A percentile compares a stretch with the other conserved stretches of the same genome.
Conservation (phyloP, 306 rosid species). For the Lablab purpureus region DNA sequence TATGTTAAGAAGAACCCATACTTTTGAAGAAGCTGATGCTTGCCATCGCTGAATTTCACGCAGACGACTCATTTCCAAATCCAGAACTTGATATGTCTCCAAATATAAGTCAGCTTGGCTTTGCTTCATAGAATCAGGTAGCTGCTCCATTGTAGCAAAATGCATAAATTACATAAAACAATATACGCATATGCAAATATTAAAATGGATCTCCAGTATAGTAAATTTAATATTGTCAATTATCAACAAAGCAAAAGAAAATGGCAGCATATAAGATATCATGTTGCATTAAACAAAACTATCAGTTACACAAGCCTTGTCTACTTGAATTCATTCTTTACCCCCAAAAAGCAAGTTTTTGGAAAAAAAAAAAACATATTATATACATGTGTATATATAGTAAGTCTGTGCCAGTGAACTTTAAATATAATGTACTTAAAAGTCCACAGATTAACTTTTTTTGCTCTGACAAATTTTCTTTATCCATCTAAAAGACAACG, state of each 20-base stretch:
- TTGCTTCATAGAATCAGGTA: constrained; percentile 99
- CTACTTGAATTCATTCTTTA: constrained; percentile 35
- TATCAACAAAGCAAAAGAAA: constrained; percentile 33
- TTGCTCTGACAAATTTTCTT: constrained; percentile 21
- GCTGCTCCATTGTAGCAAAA: constrained; percentile 59
- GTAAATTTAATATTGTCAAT: constrained; percentile 33
- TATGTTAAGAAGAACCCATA: constrained; percentile 37
- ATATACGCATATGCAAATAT: constrained; percentile 27
- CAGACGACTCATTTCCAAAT: constrained; percentile 98
- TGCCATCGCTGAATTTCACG: constrained; percentile 99
- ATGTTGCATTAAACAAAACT: constrained; percentile 35
- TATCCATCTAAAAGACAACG: background rate
- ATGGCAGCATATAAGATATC: constrained; percentile 12
- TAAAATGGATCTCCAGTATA: constrained; percentile 28
- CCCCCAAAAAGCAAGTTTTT: constrained; percentile 17
- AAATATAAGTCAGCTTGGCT: constrained; percentile 96
- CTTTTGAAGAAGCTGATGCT: constrained; percentile 94
- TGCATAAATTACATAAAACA: constrained; percentile 29
- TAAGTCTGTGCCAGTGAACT: constrained; percentile 15
- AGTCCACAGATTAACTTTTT: constrained; percentile 24
- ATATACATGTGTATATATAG: too few species aligned
- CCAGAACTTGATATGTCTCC: constrained; percentile 97
- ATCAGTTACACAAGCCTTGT: constrained; percentile 3
- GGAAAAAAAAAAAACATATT: too few species aligned
- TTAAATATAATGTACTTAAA: constrained; percentile 28